These are phyloP conservation scores for Fremontodendron californicum DNA, from an alignment of 345 rosid genomes.

Conservation along the genomic window DNA sequence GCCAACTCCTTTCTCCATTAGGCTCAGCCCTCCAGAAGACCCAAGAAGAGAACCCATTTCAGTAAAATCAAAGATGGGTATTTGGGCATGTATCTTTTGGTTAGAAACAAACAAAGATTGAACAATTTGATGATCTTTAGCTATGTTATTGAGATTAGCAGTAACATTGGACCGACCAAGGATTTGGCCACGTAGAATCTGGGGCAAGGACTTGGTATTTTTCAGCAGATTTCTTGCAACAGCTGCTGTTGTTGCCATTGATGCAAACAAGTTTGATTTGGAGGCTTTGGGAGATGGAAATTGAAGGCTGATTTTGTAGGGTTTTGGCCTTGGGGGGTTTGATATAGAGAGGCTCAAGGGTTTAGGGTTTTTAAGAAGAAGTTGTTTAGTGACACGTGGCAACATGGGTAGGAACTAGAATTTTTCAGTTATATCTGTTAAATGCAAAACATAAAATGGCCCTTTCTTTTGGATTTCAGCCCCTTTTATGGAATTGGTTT, in stretches of 20 bases:
- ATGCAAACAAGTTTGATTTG: not conserved
- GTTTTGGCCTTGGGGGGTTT: not conserved
- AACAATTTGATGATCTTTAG: conserved; percentile 2
- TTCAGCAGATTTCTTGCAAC: conserved; percentile 6
- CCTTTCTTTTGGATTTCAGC: not conserved
- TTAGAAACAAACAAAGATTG: conserved; percentile 4
- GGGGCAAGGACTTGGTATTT: not conserved
- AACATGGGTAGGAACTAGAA: not conserved
- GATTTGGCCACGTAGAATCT: conserved; percentile 4
- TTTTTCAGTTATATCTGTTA: no score
- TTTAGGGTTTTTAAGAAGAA: not conserved
- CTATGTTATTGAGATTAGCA: not conserved
- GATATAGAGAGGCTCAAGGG: not conserved
- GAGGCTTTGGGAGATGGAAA: not conserved
- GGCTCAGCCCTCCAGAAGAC: not conserved
- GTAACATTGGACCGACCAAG: not conserved
- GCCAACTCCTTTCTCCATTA: not conserved
- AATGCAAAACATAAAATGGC: no score
- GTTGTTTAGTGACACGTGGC: not conserved
- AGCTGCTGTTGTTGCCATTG: conserved; percentile 3
- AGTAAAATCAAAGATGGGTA: not conserved
- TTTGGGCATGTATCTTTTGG: not conserved
- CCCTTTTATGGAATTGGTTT: no score
- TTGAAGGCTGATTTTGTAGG: not conserved
- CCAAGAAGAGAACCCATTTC: not conserved